Evolutionary conservation across 2,329 filamentous ascomycete species (phyloP).

Genomic region (Elsinoe perseae): DNA sequence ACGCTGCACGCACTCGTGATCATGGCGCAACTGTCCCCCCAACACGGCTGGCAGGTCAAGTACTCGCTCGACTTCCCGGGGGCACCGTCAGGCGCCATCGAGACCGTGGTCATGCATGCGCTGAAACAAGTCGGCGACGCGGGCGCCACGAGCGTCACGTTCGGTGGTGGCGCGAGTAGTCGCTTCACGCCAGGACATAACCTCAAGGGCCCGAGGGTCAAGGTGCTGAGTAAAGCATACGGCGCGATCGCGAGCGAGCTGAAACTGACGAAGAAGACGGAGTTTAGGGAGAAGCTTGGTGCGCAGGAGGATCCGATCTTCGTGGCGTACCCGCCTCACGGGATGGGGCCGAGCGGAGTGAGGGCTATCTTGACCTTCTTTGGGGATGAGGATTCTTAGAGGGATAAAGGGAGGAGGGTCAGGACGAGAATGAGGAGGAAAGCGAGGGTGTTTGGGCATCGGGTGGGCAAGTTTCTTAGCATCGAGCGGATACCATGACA

Average conservation of each 20-base stretch:
- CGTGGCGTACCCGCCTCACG: constrained; percentile 82
- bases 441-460: background rate
- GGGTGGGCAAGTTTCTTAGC: background rate
- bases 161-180: constrained; percentile 72
- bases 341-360: constrained; percentile 71
- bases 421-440: background rate
- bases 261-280: constrained; percentile 72
- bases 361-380: constrained; percentile 87
- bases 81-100: constrained; percentile 78
- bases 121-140: constrained; percentile 53
- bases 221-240: constrained; percentile 76
- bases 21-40: constrained; percentile 69
- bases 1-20: constrained; percentile 71
- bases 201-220: constrained; percentile 69
- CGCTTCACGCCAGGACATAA: constrained; percentile 73
- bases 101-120: constrained; percentile 68
- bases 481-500: background rate
- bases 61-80: constrained; percentile 91
- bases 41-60: constrained; percentile 88
- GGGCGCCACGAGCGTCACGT: constrained; percentile 65
- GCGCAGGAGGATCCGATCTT: constrained; percentile 76
- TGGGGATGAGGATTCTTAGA: constrained; percentile 51
- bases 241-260: constrained; percentile 73
- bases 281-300: constrained; percentile 87
- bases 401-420: background rate